Evolutionary conservation across 2,329 filamentous ascomycete species (phyloP), one percentile per base, ranked within the genome.

Genomic region (Eurotiales sp.): DNA sequence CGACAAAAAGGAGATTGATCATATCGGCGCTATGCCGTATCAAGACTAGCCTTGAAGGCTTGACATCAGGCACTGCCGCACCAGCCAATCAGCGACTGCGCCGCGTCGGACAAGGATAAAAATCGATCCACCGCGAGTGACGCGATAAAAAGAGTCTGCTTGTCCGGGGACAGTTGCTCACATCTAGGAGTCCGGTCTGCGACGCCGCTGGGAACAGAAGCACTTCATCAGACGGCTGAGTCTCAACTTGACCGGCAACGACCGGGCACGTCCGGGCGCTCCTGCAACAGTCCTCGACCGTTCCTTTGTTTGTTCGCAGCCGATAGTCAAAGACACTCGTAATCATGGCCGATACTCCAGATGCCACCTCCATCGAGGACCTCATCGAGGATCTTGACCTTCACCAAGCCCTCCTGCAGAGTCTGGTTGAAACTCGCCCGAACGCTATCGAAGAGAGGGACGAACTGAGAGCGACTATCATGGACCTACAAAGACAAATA

Each of bases 311-410:
- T n/a, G n/a, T n/a, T n/a, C n/a, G n/a, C n/a, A n/a, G n/a, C n/a
- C n/a, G n/a, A n/a, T n/a, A n/a, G n/a, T n/a, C n/a, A n/a, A n/a
- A n/a, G n/a, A n/a, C n/a, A n/a, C n/a, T n/a, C n/a, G n/a, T n/a
- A n/a, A n/a, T n/a, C 32, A 54, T 54, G 51, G 46, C 41, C 22
- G 12, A 36, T 30, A 34, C 19, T 10, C 17, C 42, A 17, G 27
- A 17, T 12, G 14, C 29, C 8, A 34, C 41, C 41, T 57, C 60
- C 48, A 54, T 60, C 19, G 60, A 60, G 52, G 60, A 62, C 12
- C 21, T 69, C 25, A 17, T 61, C 22, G 67, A 68, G 14, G 66
- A 69, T 17, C 49, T 69, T n/a, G 56, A 68, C 17, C 49, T 67
- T 2, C 58, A 68, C 19, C 55, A 61, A 42, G 61, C 62, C 21